A percentile compares a stretch with the other conserved stretches of the same genome.
Conservation (phyloP, 1,139 yeast species). For the Scheffersomyces segobiensis region DNA sequence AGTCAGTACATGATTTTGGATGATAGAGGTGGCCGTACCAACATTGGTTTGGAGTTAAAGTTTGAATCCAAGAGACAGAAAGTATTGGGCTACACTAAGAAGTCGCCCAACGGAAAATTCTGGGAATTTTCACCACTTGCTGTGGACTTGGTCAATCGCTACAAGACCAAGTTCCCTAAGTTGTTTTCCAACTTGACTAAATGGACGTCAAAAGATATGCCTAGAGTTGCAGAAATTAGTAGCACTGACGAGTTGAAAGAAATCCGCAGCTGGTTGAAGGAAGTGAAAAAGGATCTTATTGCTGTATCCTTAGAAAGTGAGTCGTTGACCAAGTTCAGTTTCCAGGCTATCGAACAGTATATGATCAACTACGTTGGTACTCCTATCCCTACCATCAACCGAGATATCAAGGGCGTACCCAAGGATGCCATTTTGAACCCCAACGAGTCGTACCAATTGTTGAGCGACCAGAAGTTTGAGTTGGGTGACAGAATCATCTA, state of each 20-base stretch:
- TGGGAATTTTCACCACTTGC: conserved; percentile 91
- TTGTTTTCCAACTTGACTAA: conserved; percentile 49
- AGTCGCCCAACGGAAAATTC: conserved; percentile 49
- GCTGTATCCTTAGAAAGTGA: conserved; percentile 79
- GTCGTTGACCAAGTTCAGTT: conserved; percentile 67
- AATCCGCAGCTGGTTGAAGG: conserved; percentile 60
- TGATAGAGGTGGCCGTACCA: conserved; percentile 49
- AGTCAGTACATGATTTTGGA: conserved; percentile 67
- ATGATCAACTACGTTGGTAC: conserved; percentile 50
- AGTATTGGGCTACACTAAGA: conserved; percentile 83
- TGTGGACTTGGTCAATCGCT: conserved; percentile 61
- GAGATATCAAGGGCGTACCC: conserved; percentile 80
- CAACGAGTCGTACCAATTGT: conserved; percentile 65
- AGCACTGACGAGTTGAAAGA: conserved; percentile 36
- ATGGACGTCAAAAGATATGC: conserved; percentile 25
- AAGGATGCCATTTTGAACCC: conserved; percentile 82
- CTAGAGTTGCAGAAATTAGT: conserved; percentile 24
- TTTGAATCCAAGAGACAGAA: conserved; percentile 78
- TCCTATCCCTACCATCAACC: conserved; percentile 44
- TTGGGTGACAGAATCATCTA: conserved; percentile 91
- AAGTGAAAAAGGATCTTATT: conserved; percentile 54
- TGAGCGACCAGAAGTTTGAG: conserved; percentile 74
- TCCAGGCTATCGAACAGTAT: conserved; percentile 65
- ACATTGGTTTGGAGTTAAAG: conserved; percentile 84
- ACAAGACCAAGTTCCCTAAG: conserved; percentile 59